Evolutionary conservation across 2,329 filamentous ascomycete genomes (phyloP).

Genomic region (Claviceps digitariae): DNA sequence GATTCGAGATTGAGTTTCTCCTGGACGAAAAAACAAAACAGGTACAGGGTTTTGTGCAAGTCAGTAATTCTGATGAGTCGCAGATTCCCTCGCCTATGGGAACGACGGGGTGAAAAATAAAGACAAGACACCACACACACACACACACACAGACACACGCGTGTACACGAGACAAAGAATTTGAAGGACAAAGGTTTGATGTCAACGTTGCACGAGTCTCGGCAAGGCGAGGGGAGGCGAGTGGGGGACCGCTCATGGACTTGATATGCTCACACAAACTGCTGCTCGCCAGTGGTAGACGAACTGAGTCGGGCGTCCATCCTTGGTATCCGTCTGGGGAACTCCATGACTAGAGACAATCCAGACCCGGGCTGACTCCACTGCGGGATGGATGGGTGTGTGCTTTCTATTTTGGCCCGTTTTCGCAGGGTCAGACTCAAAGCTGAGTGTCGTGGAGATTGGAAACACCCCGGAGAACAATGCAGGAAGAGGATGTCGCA

Average conservation of each 20-base stretch:
- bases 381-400: background rate
- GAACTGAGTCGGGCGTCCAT: background rate
- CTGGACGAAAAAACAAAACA: background rate
- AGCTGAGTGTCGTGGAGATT: background rate
- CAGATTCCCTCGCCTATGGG: background rate
- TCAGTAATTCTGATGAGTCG: background rate
- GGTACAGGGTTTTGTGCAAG: background rate
- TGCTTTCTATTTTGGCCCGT: background rate
- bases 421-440: background rate
- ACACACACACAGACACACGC: background rate
- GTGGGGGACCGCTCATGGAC: background rate
- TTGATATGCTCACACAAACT: background rate
- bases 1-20: background rate
- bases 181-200: background rate
- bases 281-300: background rate
- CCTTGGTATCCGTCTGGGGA: background rate
- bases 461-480: background rate
- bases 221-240: background rate
- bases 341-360: background rate
- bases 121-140: background rate
- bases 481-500: background rate
- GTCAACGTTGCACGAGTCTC: background rate
- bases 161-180: background rate
- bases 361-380: background rate
- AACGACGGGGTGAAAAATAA: background rate